These are phyloP conservation scores for Chlamydomonas asymmetrica DNA, from an alignment of 139 green algal genomes.

Conservation along the genomic window DNA sequence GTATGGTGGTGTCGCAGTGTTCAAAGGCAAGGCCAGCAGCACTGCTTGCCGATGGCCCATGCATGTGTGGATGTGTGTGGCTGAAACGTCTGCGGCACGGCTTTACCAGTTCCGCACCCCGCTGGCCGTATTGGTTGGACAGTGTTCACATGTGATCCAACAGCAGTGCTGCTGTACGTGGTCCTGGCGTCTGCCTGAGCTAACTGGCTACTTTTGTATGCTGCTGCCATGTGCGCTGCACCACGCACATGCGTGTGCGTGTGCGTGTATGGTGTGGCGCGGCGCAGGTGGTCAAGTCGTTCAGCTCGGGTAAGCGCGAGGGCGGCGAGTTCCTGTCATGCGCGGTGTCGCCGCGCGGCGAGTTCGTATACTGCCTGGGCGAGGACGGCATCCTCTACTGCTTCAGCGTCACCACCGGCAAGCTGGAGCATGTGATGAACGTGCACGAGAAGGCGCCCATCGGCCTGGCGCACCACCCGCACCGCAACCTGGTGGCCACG, in stretches of 20 bases:
- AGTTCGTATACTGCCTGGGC: slow-evolving; percentile 89
- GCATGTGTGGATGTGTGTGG: no score
- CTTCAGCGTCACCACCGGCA: slow-evolving; percentile 66
- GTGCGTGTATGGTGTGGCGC: background rate
- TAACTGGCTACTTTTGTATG: no score
- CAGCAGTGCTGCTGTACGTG: no score
- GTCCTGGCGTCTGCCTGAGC: no score
- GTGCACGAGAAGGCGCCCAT: slow-evolving; percentile 87
- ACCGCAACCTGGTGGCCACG: slow-evolving; percentile 92
- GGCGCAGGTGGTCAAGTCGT: slow-evolving; percentile 74
- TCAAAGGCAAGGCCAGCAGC: no score
- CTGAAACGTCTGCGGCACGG: no score
- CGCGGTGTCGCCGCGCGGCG: slow-evolving; percentile 76
- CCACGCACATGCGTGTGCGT: slow-evolving; percentile 9
- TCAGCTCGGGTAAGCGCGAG: slow-evolving; percentile 78
- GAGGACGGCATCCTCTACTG: slow-evolving; percentile 86
- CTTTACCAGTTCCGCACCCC: no score
- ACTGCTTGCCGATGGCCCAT: no score
- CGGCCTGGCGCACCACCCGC: slow-evolving; percentile 89
- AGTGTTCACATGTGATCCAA: no score
- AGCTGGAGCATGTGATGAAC: slow-evolving; percentile 89
- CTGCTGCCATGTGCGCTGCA: no score
- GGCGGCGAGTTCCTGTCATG: slow-evolving; percentile 79
- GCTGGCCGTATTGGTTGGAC: no score
- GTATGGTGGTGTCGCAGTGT: no score